phyloP scores from a whole-genome alignment of 176 grass and related monocot species.

The Eragrostis curvula region DNA sequence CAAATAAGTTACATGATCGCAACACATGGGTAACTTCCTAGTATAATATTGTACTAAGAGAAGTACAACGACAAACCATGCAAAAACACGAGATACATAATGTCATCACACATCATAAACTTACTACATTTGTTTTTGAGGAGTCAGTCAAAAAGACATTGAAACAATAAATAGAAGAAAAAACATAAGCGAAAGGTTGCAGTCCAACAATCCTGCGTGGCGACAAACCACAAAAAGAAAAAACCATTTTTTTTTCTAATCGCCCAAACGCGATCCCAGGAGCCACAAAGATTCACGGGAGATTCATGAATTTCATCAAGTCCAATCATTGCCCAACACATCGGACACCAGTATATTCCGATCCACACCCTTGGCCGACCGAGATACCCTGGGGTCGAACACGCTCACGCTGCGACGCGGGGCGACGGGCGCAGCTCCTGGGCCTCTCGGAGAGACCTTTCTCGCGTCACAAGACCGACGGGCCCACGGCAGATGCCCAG shows the following conservation, averaged over 20 bases:
- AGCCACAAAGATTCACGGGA: constrained; percentile 26
- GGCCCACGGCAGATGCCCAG: neutral
- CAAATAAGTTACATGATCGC: no score
- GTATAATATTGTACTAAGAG: no score
- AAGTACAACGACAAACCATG: no score
- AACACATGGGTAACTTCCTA: no score
- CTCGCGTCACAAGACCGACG: neutral
- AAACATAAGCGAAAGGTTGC: no score
- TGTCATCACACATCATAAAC: no score
- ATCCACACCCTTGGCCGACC: neutral
- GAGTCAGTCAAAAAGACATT: no score
- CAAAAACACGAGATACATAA: no score
- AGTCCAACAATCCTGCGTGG: no score
- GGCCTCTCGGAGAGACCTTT: constrained; percentile 25
- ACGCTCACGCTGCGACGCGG: constrained; percentile 15
- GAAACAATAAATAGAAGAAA: no score
- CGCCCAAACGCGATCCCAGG: neutral
- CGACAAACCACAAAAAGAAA: neutral
- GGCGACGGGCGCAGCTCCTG: constrained; percentile 34
- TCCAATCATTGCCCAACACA: constrained; percentile 3
- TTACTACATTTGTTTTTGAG: no score
- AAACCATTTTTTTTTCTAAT: neutral
- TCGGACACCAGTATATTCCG: neutral
- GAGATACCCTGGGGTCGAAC: constrained; percentile 30
- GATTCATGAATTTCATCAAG: neutral